Conservation (phyloP, 2,329 filamentous ascomycete genomes). For the Capronia coronata region DNA sequence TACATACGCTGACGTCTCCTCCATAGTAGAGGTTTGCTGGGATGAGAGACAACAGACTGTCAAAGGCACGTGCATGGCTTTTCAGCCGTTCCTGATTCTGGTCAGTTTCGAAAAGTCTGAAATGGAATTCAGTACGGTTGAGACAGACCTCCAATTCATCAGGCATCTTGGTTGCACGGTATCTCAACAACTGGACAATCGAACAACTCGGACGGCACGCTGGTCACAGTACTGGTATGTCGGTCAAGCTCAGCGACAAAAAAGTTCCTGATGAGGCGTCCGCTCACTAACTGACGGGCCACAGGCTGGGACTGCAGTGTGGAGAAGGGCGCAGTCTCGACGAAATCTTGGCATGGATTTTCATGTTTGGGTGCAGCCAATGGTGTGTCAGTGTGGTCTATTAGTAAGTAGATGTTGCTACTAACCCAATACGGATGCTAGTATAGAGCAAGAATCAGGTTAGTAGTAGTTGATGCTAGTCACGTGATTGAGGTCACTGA, state of each 20-base stretch:
- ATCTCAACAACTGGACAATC: neutral
- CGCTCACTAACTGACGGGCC: neutral
- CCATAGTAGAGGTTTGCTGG: constrained; percentile 88
- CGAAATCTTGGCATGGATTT: constrained; percentile 5
- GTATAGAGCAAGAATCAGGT: no score
- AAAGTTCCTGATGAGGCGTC: neutral
- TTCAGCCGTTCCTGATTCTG: constrained; percentile 42
- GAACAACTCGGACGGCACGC: neutral
- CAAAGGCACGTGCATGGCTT: constrained; percentile 65
- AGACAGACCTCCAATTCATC: constrained; percentile 24
- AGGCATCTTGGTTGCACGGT: constrained; percentile 11
- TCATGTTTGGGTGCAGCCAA: neutral
- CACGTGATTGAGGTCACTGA: no score
- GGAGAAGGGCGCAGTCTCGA: constrained; percentile 2
- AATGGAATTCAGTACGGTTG: neutral
- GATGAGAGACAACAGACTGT: constrained; percentile 79
- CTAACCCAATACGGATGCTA: no score
- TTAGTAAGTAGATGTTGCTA: no score
- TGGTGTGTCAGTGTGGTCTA: neutral
- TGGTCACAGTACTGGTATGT: neutral
- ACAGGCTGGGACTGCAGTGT: neutral
- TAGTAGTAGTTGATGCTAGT: no score
- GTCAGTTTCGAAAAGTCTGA: constrained; percentile 16
- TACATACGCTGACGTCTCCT: constrained; percentile 72
- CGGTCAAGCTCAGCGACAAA: neutral